Percentiles rank a stretch among this genome's conserved stretches.
Conservation (phyloP, 768 basidiomycete species). For the Tulasnella sp. region DNA sequence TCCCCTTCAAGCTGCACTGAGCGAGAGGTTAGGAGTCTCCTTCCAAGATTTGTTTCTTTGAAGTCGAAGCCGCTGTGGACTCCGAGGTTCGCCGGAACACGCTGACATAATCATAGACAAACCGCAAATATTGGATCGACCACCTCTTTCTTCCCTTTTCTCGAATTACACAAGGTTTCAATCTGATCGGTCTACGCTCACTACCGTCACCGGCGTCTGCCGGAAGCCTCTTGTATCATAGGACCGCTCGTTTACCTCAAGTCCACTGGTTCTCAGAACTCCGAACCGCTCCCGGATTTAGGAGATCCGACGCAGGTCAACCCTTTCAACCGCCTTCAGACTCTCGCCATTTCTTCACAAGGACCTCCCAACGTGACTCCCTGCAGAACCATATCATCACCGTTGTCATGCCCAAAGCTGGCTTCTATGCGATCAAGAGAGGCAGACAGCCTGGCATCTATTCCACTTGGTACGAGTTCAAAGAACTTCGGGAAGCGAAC, state of each 20-base stretch:
- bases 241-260: not conserved
- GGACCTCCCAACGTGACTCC: not conserved
- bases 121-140: not conserved
- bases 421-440: slow-evolving; percentile 61
- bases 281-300: not conserved
- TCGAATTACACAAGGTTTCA: not conserved
- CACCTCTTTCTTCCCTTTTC: not conserved
- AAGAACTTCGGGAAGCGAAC: not conserved
- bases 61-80: not conserved
- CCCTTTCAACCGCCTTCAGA: not conserved
- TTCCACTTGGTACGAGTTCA: slow-evolving; percentile 38
- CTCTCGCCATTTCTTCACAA: not conserved
- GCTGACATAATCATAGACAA: not conserved
- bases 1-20: not conserved
- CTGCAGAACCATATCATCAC: not conserved
- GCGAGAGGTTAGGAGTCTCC: not conserved
- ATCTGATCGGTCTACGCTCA: not conserved
- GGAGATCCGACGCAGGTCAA: not conserved
- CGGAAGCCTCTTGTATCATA: not conserved
- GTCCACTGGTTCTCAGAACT: not conserved
- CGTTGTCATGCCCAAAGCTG: slow-evolving; percentile 26
- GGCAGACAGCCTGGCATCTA: slow-evolving; percentile 60
- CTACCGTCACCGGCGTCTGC: not conserved
- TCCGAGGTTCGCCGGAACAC: not conserved
- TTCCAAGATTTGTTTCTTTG: not conserved